Evolutionary conservation across 2,329 filamentous ascomycete genomes (phyloP), one percentile per base, ranked within the genome.

Genomic region (Aureobasidium sp.): DNA sequence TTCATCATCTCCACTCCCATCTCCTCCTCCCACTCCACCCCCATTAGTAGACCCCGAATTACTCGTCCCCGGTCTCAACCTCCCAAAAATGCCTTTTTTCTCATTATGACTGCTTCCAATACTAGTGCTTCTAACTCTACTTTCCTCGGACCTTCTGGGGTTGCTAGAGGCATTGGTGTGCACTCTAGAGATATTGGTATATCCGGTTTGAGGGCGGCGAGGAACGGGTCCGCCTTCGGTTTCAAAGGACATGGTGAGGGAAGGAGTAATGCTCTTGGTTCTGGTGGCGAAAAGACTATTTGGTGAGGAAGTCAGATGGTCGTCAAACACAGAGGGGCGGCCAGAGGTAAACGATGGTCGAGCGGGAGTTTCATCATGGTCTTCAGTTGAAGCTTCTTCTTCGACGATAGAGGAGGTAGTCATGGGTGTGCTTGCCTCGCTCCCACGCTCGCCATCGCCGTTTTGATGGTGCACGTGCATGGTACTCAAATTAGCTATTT

Each of bases 401-500:
- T 59, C 45, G 15, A 61, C 58, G 11, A 61, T 61, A 16, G 16
- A 15, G 6, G 37, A 41, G 13, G 27, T 39, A 29, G 13, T 50
- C 11, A 29, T 29, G 57, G 34, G 65, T 53, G 30, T 62, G 64
- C 47, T 50, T 11, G 29, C 30, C 6, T 29, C 47, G 30, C 30
- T 34, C 4, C 7, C 11, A 3, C 27, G 13, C 5, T 30, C 30
- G 47, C 47, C 29, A 1, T 21, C 32, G n/a, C 3, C 16, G 7
- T 30, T 2, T 8, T 16, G 47, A 9, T 67, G 62, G 30, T 21
- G 21, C 21, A 66, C 65, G 45, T 86, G 76, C 42, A 93, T 79
- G 27, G 88, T 85, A 37, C 86, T 88, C 68, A 84, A 89, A 63
- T 85, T 92, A 16, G 90, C 91, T 62, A 96, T 79, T 73, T 97